phyloP scores from a whole-genome alignment of 768 basidiomycete genomes.

The Suillus tomentosus region DNA sequence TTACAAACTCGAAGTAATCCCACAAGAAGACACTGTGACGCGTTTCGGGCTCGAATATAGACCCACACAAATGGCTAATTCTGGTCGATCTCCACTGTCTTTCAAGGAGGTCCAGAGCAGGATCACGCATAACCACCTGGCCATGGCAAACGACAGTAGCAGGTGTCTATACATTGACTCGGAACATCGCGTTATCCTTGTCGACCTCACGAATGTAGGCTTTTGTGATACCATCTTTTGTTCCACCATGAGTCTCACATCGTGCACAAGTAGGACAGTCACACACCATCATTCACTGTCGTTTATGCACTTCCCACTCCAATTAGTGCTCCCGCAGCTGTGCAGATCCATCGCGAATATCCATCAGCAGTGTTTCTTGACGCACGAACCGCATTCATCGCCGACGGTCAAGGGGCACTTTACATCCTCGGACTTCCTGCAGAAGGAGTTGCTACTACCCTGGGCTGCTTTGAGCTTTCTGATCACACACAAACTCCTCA shows the following conservation, averaged over 20 bases:
- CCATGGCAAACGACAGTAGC: conserved; percentile 45
- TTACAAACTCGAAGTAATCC: conserved; percentile 69
- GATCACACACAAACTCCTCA: conserved; percentile 25
- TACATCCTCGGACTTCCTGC: conserved; percentile 56
- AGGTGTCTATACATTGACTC: conserved; percentile 70
- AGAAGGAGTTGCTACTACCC: conserved; percentile 41
- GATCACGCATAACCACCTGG: conserved; percentile 82
- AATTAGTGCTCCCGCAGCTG: conserved; percentile 42
- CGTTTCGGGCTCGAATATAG: conserved; percentile 49
- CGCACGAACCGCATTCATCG: conserved; percentile 49
- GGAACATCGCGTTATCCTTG: conserved; percentile 57
- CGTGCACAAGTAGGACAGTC: conserved; percentile 47
- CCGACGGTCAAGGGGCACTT: conserved; percentile 72
- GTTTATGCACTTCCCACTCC: conserved; percentile 63
- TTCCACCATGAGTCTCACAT: conserved; percentile 13
- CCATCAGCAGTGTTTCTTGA: conserved; percentile 67
- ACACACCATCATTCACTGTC: conserved; percentile 52
- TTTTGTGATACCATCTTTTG: conserved; percentile 7
- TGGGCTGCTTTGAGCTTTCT: conserved; percentile 55
- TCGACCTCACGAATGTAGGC: conserved; percentile 63
- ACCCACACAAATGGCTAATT: conserved; percentile 55
- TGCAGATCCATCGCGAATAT: conserved; percentile 63
- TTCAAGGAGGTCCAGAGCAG: conserved; percentile 85
- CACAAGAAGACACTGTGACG: conserved; percentile 55
- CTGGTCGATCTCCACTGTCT: conserved; percentile 61